These are phyloP conservation scores for Salix udensis DNA, from an alignment of 345 rosid species.

Conservation along the genomic window DNA sequence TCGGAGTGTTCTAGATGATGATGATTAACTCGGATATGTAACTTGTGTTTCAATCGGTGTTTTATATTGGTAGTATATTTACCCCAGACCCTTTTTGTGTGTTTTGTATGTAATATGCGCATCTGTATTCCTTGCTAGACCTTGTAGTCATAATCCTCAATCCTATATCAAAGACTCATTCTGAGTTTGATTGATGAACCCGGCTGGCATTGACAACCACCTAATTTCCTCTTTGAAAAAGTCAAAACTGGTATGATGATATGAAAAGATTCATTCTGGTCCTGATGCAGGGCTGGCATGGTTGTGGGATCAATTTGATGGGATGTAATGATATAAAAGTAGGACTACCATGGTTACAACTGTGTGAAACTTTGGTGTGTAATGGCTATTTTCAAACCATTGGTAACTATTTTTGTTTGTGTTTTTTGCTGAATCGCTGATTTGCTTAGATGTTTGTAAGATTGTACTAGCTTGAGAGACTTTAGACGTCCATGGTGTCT, in stretches of 20 bases:
- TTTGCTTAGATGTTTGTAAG: too few species aligned
- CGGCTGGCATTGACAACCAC: not conserved
- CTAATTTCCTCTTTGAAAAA: not conserved
- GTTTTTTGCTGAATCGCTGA: too few species aligned
- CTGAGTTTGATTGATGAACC: not conserved
- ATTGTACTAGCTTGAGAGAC: too few species aligned
- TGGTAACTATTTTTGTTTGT: too few species aligned
- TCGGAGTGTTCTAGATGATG: slow-evolving; percentile 78
- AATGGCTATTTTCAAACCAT: too few species aligned
- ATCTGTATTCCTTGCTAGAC: not conserved
- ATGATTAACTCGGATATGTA: slow-evolving; percentile 45
- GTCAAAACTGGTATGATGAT: not conserved
- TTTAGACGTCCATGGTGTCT: too few species aligned
- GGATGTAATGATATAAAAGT: too few species aligned
- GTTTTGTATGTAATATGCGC: not conserved
- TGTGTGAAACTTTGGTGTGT: too few species aligned
- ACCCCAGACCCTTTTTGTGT: not conserved
- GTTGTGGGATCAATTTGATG: not conserved
- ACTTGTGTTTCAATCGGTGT: not conserved
- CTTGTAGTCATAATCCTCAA: not conserved
- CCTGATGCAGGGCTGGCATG: not conserved
- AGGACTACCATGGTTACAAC: not conserved
- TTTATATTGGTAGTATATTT: not conserved
- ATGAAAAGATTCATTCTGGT: not conserved
- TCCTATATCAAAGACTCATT: not conserved